Evolutionary conservation across 140 eudicot genomes (phyloP).

Genomic region (Erigeron philadelphicus): DNA sequence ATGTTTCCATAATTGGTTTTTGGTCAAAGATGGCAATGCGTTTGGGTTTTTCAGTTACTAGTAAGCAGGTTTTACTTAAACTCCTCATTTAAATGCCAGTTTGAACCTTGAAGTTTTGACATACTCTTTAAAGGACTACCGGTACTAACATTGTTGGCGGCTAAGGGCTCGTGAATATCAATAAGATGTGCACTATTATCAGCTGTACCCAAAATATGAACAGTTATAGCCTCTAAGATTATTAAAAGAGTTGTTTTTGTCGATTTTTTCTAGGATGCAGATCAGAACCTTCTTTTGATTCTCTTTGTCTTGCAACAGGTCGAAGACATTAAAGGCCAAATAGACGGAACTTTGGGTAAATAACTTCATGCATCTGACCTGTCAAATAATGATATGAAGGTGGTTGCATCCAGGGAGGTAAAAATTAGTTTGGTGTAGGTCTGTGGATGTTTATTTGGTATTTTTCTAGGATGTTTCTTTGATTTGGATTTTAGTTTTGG

Average conservation of each 20-base stretch:
- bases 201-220: background rate
- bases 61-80: too few relatives aligned
- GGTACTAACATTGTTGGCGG: too few relatives aligned
- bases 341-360: constrained; percentile 26
- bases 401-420: constrained; percentile 10
- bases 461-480: too few relatives aligned
- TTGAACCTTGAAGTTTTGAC: background rate
- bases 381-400: constrained; percentile 6
- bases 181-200: background rate
- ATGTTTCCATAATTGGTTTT: too few relatives aligned
- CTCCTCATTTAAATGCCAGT: too few relatives aligned
- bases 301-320: constrained; percentile 18
- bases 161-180: background rate
- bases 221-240: background rate
- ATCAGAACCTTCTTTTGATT: background rate
- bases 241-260: background rate
- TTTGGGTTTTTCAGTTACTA: too few relatives aligned
- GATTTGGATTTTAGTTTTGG: too few relatives aligned
- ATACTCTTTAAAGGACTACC: background rate
- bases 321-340: constrained; percentile 7
- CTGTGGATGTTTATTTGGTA: constrained; percentile 1
- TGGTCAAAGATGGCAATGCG: too few relatives aligned
- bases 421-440: constrained; percentile 18
- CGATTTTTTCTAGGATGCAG: background rate
- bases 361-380: constrained; percentile 20